Conservation (phyloP, 2,329 filamentous ascomycete species). For the Neurospora crassa region DNA sequence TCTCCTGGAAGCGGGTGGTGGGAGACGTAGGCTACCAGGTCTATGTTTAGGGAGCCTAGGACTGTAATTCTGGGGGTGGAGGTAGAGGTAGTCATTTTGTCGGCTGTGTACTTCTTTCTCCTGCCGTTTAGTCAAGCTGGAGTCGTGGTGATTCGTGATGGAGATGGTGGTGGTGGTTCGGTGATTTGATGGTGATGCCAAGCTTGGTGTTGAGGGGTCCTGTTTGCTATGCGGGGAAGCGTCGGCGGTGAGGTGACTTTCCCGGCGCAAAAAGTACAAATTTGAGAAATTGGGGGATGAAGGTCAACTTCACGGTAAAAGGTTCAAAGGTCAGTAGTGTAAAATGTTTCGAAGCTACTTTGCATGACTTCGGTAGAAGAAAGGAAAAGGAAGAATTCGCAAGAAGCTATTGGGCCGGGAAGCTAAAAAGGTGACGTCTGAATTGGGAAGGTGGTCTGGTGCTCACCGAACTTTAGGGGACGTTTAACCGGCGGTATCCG, state of each 20-base stretch:
- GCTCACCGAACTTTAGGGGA: not conserved
- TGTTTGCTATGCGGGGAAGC: not conserved
- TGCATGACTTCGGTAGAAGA: not conserved
- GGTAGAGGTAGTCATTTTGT: slow-evolving; percentile 11
- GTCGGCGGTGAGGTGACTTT: not conserved
- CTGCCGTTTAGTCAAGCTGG: not conserved
- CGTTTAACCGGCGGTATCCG: not conserved
- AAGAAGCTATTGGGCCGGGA: not conserved
- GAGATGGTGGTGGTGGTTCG: not conserved
- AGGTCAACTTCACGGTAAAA: not conserved
- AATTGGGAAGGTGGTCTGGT: not conserved
- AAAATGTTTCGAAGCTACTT: not conserved
- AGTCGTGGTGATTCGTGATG: not conserved
- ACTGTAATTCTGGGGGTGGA: slow-evolving; percentile 53
- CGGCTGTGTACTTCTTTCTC: not conserved
- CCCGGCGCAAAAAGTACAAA: not conserved
- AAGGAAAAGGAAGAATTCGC: not conserved
- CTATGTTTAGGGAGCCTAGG: slow-evolving; percentile 88
- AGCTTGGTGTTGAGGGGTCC: not conserved
- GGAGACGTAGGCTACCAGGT: slow-evolving; percentile 80
- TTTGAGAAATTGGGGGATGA: not conserved
- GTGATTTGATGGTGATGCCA: not conserved
- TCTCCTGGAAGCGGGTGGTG: slow-evolving; percentile 79
- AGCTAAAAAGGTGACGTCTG: not conserved
- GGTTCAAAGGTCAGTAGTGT: not conserved